Evolutionary conservation across 495 filamentous ascomycete species (phyloP), one percentile per base, ranked within the genome.

Genomic region (Aspergillus baeticus): DNA sequence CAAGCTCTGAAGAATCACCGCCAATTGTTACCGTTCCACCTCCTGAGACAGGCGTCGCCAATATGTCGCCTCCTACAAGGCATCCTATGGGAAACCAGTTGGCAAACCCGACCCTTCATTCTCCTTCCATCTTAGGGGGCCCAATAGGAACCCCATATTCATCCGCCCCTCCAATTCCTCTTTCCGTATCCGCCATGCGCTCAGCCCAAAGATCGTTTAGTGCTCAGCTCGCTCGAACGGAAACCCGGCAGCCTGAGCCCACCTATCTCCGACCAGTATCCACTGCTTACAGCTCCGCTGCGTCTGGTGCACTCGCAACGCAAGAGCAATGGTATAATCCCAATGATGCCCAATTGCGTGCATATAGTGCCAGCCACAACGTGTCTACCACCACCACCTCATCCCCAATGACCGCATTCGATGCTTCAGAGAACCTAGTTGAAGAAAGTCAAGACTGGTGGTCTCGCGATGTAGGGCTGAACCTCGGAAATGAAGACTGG

Each of bases 391-490:
- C 62, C 3, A 66, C 69, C 1, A 59, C 53, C 18, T 62, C 63
- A 26, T 72, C 74, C 1, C 70, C 77, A 11, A 57, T 70, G 20
- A 60, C 76, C 6, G 64, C 64, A 21, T 73, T 83, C 20, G 77
- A 77, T 10, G 72, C 70, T 6, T 65, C 79, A 4, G 77, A 81
- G 10, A 74, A 75, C 5, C 57, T 82, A 18, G 75, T 84, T 6
- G 75, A 79, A 44, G 77, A 81, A 39, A 81, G 76, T 52, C 82
- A 82, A 46, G 77, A 84, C 34, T 86, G 82, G 83, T 85, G 81
- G 82, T 64, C 80, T 38, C 68, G 71, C 6, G 81, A 84, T 57
- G 70, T 80, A 10, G 71, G 69, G 6, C 60, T 81, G 37, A 68
- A 65, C 7, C 54, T 78, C 11, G 78, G 73, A 10, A 73, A 79